Conservation (phyloP, 1,284 basidiomycete genomes). For the Coniferiporia sulphurascens region DNA sequence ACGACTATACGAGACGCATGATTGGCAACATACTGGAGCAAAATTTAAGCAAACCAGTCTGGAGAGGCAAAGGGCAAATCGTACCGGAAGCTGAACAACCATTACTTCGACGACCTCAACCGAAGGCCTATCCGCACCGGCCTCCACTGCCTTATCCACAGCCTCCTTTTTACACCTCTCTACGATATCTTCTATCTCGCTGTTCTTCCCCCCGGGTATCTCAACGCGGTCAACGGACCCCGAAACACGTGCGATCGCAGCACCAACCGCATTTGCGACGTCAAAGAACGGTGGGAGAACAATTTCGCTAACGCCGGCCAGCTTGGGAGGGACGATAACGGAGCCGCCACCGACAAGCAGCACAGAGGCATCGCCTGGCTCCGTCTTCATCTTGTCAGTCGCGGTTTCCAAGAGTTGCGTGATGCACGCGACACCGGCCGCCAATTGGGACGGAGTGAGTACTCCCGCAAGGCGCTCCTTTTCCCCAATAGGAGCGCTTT, state of each 20-base stretch:
- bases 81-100: conserved; percentile 35
- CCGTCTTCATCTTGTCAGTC: conserved; percentile 55
- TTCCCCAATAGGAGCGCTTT: conserved; percentile 34
- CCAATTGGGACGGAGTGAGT: conserved; percentile 26
- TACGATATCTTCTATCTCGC: conserved; percentile 35
- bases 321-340: conserved; percentile 38
- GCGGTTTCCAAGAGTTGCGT: conserved; percentile 44
- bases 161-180: conserved; percentile 39
- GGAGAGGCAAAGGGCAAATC: conserved; percentile 2
- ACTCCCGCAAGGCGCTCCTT: conserved; percentile 28
- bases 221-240: conserved; percentile 39
- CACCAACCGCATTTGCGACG: conserved; percentile 56
- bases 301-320: conserved; percentile 44
- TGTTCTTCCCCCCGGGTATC: conserved; percentile 32
- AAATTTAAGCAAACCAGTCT: neutral
- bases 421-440: conserved; percentile 36
- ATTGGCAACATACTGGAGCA: conserved; percentile 44
- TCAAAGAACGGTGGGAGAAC: conserved; percentile 44
- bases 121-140: conserved; percentile 38
- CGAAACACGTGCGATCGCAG: conserved; percentile 41
- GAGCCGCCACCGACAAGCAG: conserved; percentile 51
- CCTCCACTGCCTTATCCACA: conserved; percentile 38
- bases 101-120: conserved; percentile 44
- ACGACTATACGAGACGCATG: conserved; percentile 46
- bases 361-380: conserved; percentile 40